phyloP scores from a whole-genome alignment of 2,329 filamentous ascomycete genomes.

The Cladosporium sp. region DNA sequence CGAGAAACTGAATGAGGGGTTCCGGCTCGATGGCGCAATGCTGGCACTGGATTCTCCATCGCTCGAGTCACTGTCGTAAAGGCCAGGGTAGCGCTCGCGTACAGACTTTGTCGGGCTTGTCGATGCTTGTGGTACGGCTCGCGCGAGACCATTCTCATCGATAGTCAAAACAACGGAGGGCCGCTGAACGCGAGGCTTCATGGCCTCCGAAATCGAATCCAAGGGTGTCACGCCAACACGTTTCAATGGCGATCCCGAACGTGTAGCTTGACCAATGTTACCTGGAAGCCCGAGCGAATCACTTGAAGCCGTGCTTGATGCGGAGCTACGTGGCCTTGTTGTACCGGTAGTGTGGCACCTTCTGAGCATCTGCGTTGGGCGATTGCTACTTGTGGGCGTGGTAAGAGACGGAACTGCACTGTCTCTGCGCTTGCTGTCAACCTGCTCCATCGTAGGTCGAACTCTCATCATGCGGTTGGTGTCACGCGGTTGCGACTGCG shows the following conservation, averaged over 20 bases:
- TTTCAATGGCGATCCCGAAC: conserved; percentile 46
- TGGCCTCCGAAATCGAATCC: conserved; percentile 43
- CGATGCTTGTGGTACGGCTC: conserved; percentile 39
- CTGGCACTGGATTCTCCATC: conserved; percentile 27
- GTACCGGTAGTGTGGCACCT: conserved; percentile 45
- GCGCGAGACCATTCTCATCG: conserved; percentile 45
- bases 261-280: conserved; percentile 34
- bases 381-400: not conserved
- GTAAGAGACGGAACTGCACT: conserved; percentile 13
- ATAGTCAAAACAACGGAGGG: conserved; percentile 43
- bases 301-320: not conserved
- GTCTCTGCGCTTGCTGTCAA: conserved; percentile 23
- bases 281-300: conserved; percentile 23
- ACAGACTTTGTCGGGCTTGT: conserved; percentile 34
- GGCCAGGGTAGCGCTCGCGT: conserved; percentile 40
- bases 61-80: conserved; percentile 39
- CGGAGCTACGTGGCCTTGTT: conserved; percentile 15
- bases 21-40: conserved; percentile 22
- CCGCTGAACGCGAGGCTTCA: conserved; percentile 31
- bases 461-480: conserved; percentile 20
- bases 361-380: conserved; percentile 31
- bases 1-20: conserved; percentile 28
- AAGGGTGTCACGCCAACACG: conserved; percentile 38
- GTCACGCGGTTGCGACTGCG: conserved; percentile 16
- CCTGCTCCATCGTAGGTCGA: conserved; percentile 12